phyloP scores from a whole-genome alignment of 257 asterid species.

The Nicotiana tabacum region DNA sequence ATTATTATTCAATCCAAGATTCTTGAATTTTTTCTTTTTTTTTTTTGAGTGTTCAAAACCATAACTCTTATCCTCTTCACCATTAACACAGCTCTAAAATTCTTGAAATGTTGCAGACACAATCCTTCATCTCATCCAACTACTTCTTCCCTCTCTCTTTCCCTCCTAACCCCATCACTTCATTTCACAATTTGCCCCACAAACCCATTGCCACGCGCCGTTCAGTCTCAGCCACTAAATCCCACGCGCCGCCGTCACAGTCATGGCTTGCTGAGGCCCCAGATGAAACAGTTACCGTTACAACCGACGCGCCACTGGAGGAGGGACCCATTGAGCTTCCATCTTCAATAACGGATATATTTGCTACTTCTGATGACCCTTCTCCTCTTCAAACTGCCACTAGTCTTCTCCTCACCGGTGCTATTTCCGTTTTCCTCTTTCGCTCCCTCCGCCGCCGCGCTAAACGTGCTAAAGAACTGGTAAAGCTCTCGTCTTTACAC shows the following conservation, averaged over 20 bases:
- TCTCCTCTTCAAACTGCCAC: constrained; percentile 72
- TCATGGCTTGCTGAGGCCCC: constrained; percentile 23
- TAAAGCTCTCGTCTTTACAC: neutral
- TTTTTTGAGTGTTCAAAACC: neutral
- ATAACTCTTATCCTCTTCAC: neutral
- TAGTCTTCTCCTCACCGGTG: constrained; percentile 86
- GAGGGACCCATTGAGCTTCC: constrained; percentile 76
- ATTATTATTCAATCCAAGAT: neutral
- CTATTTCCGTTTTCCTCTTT: constrained; percentile 71
- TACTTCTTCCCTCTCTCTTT: constrained; percentile 9
- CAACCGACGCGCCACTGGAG: constrained; percentile 3
- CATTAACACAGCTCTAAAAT: neutral
- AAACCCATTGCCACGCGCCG: neutral
- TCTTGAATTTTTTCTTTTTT: neutral
- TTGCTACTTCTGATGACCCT: constrained; percentile 48
- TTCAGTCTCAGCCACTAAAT: constrained; percentile 17
- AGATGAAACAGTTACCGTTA: constrained; percentile 4
- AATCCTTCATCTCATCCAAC: constrained; percentile 19
- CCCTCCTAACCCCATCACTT: neutral
- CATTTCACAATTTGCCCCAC: neutral
- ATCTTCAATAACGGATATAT: constrained; percentile 39
- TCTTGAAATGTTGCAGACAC: constrained; percentile 20
- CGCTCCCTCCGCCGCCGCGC: constrained; percentile 90
- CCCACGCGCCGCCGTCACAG: constrained; percentile 14
- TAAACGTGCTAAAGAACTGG: constrained; percentile 70